These are phyloP conservation scores for Cercospora brassicicola DNA, from an alignment of 2,329 filamentous ascomycete species.

Conservation along the genomic window DNA sequence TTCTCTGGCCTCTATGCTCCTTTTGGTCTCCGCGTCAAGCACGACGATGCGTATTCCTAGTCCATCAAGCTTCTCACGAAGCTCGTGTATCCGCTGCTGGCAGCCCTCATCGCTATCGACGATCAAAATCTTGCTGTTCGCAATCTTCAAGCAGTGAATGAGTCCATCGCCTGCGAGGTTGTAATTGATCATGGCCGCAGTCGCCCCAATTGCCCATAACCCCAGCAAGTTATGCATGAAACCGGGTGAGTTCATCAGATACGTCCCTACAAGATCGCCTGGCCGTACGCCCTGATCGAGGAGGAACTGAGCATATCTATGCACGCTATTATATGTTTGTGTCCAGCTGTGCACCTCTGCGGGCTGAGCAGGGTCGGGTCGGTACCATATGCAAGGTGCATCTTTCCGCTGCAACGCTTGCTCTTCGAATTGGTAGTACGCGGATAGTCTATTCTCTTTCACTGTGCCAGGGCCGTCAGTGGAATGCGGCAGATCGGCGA, in stretches of 20 bases:
- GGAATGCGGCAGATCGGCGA: neutral
- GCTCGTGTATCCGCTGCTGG: slow-evolving; percentile 57
- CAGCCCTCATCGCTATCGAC: slow-evolving; percentile 54
- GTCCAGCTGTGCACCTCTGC: slow-evolving; percentile 55
- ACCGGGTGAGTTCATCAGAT: slow-evolving; percentile 41
- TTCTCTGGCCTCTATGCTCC: slow-evolving; percentile 50
- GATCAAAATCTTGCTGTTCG: slow-evolving; percentile 45
- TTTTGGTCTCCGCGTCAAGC: slow-evolving; percentile 53
- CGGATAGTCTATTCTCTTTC: slow-evolving; percentile 55
- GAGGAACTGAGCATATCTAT: slow-evolving; percentile 65
- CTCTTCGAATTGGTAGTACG: slow-evolving; percentile 64
- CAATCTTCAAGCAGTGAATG: slow-evolving; percentile 42
- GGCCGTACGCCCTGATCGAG: slow-evolving; percentile 41
- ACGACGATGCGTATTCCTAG: slow-evolving; percentile 60
- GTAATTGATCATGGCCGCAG: slow-evolving; percentile 42
- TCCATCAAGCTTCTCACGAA: slow-evolving; percentile 49
- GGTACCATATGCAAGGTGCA: slow-evolving; percentile 66
- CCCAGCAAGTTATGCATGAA: slow-evolving; percentile 38
- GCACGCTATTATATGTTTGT: slow-evolving; percentile 56
- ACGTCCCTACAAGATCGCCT: slow-evolving; percentile 39
- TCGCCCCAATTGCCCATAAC: slow-evolving; percentile 36
- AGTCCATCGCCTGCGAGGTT: slow-evolving; percentile 39
- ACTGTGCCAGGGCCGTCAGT: slow-evolving; percentile 40
- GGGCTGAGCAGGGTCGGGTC: slow-evolving; percentile 48
- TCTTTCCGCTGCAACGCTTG: slow-evolving; percentile 43